These are phyloP conservation scores for Anaeromyces robustus DNA, from an alignment of 192 early-diverging fungal genomes.

Conservation along the genomic window DNA sequence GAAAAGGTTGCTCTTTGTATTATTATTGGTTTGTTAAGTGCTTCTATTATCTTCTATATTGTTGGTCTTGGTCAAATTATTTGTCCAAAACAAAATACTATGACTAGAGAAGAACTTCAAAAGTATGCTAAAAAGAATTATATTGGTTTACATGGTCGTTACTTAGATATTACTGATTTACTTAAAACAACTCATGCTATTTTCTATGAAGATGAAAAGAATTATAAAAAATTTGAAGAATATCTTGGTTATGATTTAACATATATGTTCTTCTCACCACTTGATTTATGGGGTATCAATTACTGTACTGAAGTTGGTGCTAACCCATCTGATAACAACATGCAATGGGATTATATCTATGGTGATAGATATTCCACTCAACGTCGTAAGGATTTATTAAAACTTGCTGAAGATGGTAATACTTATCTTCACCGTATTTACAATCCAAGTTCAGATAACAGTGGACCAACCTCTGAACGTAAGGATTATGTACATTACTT, in stretches of 20 bases:
- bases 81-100: conserved; percentile 52
- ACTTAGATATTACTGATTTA: background rate
- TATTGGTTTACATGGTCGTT: background rate
- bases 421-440: background rate
- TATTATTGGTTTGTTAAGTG: conserved; percentile 64
- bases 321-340: background rate
- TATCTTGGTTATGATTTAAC: background rate
- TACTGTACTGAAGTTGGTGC: background rate
- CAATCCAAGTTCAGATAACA: background rate
- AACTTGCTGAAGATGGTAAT: background rate
- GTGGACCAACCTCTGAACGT: background rate
- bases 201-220: no score
- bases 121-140: background rate
- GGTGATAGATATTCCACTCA: background rate
- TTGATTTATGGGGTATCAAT: background rate
- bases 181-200: background rate
- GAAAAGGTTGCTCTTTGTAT: conserved; percentile 79
- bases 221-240: background rate
- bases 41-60: conserved; percentile 76
- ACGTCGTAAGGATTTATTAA: background rate
- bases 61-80: conserved; percentile 55
- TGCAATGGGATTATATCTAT: background rate
- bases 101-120: background rate
- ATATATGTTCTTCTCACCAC: background rate
- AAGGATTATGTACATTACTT: background rate